A percentile compares a stretch with the other conserved stretches of the same genome.
These are phyloP conservation scores for Penicillium sclerotiorum DNA, from an alignment of 2,329 filamentous ascomycete genomes.

Conservation along the genomic window DNA sequence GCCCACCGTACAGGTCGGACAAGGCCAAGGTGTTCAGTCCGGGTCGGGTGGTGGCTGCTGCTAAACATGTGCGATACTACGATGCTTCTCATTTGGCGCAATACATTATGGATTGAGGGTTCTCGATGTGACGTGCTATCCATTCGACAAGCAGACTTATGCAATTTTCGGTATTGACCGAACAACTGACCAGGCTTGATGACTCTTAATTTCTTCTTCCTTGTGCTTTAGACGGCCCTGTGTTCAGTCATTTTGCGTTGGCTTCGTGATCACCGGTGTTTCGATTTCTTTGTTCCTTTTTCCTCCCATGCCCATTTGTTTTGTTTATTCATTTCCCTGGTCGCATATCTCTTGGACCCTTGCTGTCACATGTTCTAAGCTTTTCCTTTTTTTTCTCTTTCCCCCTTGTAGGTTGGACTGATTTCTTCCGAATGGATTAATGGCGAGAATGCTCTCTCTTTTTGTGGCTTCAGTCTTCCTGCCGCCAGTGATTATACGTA, in stretches of 20 bases:
- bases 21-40: slow-evolving; percentile 90
- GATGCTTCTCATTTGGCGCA: slow-evolving; percentile 30
- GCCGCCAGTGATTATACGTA: neutral
- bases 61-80: slow-evolving; percentile 59
- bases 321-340: slow-evolving; percentile 12
- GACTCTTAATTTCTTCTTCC: slow-evolving; percentile 25
- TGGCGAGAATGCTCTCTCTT: slow-evolving; percentile 36
- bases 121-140: slow-evolving; percentile 20
- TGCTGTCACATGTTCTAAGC: slow-evolving; percentile 13
- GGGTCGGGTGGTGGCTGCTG: slow-evolving; percentile 87
- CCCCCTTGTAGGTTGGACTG: slow-evolving; percentile 37
- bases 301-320: slow-evolving; percentile 1
- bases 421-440: slow-evolving; percentile 40
- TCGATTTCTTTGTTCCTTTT: slow-evolving; percentile 14
- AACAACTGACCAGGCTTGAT: slow-evolving; percentile 14
- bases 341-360: slow-evolving; percentile 20
- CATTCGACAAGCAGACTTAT: slow-evolving; percentile 16
- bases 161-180: slow-evolving; percentile 1
- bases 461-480: neutral
- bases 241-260: slow-evolving; percentile 30
- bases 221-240: slow-evolving; percentile 38
- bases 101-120: slow-evolving; percentile 25
- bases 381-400: slow-evolving; percentile 14
- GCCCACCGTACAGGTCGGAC: slow-evolving; percentile 92
- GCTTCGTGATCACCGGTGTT: slow-evolving; percentile 34